Evolutionary conservation across 257 asterid species (phyloP).

Genomic region (Verbena officinalis): DNA sequence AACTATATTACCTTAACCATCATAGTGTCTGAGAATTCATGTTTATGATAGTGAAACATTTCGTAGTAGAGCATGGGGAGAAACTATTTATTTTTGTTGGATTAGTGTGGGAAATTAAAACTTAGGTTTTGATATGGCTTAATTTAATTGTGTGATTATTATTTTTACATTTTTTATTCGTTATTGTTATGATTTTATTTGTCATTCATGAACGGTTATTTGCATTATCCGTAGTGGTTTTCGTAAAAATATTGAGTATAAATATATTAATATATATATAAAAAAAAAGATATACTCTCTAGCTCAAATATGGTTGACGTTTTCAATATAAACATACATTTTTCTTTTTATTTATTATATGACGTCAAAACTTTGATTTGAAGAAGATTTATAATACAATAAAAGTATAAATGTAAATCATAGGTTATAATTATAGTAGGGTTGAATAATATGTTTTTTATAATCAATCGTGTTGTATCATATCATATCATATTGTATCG

Average conservation of each 20-base stretch:
- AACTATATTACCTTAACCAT: constrained; percentile 25
- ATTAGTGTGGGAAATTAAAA: constrained; percentile 31
- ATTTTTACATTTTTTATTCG: constrained; percentile 8
- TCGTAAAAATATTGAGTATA: not conserved
- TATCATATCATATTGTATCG: too few relatives aligned
- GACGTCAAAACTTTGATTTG: too few relatives aligned
- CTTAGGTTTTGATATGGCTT: constrained; percentile 22
- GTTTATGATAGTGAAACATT: constrained; percentile 34
- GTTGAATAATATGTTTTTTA: too few relatives aligned
- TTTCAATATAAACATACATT: too few relatives aligned
- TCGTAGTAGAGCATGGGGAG: constrained; percentile 33
- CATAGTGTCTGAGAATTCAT: constrained; percentile 28
- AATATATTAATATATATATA: too few relatives aligned
- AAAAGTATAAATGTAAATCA: too few relatives aligned
- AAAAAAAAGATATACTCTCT: too few relatives aligned
- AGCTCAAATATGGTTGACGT: too few relatives aligned
- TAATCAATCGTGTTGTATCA: too few relatives aligned
- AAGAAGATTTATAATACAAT: too few relatives aligned
- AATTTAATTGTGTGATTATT: constrained; percentile 22
- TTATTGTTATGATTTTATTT: constrained; percentile 8
- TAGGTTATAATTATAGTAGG: too few relatives aligned
- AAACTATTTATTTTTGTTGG: constrained; percentile 34
- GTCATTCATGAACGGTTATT: not conserved
- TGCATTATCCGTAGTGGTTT: constrained; percentile 28
- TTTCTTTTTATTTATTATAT: too few relatives aligned